Evolutionary conservation across 75 land plant species (phyloP), one percentile per base, ranked within the genome.

Genomic region (Pseudotsuga menziesii): DNA sequence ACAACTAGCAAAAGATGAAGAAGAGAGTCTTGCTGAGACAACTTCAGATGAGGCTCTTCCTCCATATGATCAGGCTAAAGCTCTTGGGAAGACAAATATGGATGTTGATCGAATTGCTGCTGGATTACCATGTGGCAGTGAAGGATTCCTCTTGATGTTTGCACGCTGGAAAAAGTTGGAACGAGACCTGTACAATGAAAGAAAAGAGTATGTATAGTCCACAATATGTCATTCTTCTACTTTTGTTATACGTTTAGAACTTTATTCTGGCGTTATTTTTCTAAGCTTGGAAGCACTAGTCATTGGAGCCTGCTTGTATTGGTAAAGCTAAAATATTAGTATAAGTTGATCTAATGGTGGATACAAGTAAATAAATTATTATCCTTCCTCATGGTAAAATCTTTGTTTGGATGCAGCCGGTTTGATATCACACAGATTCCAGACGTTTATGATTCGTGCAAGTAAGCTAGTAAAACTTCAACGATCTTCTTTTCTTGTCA

Each of bases 131-230:
- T 97, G 99, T 88, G 99, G 99, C 27, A 93, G 98, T 87, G 99
- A 97, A 75, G 96, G 99, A 55, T 97, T 95, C 58, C 96, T 97
- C 72, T 85, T 97, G 66, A 97, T 97, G 99, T 97, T 79, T 90
- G 99, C 99, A 76, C 96, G 99, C 22, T 97, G 99, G 99, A 97
- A 86, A 78, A 97, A 97, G 83, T 92, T 97, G 81, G 98, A 97
- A 77, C 89, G 98, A 72, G 99, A 95, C 78, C 78, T 97, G 63
- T 97, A 93, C 76, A 97, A 93, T 85, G 99, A 97, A 81, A 86
- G 99, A 36, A 97, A 95, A 79, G 94, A 80, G 99, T 95, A 83
- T 82, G 80, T 78, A 32, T 48, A 27, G 15, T 23, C 19, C 60
- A 26, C 19, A 17, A 55, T n/a, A 69, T 41, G 11, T 69, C 25